Evolutionary conservation across 129 eudicot species (phyloP).

Genomic region (Mikania micrantha): DNA sequence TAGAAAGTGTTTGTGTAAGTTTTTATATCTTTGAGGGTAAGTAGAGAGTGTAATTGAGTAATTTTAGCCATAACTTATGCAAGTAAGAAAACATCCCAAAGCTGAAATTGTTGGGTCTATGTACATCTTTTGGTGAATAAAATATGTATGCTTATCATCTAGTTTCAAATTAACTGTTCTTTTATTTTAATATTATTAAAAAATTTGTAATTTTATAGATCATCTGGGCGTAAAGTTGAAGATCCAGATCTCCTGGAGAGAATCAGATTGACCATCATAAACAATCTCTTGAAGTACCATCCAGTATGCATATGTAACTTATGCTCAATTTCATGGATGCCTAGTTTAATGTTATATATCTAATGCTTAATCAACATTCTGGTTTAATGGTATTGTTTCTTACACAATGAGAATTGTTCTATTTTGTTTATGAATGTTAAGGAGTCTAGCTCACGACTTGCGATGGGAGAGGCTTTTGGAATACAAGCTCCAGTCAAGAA

Average conservation of each 20-base stretch:
- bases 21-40: not conserved
- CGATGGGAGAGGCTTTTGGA: constrained; percentile 98
- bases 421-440: constrained; percentile 24
- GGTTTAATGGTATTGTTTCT: not conserved
- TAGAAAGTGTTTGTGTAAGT: not conserved
- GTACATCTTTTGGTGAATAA: not conserved
- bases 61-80: not conserved
- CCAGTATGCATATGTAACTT: constrained; percentile 57
- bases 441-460: constrained; percentile 94
- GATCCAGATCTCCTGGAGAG: constrained; percentile 97
- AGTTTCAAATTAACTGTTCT: not conserved
- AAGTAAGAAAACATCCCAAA: not conserved
- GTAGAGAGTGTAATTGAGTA: not conserved
- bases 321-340: not conserved
- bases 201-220: constrained; percentile 32
- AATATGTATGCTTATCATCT: not conserved
- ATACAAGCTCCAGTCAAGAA: constrained; percentile 76
- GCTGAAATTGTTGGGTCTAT: not conserved
- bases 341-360: constrained; percentile 1
- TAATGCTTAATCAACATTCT: not conserved
- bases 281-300: constrained; percentile 87
- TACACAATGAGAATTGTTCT: constrained; percentile 8
- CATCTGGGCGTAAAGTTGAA: constrained; percentile 88
- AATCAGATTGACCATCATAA: constrained; percentile 86
- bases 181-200: not conserved